Percentiles rank a stretch among this genome's conserved stretches.
phyloP scores from a whole-genome alignment of 306 rosid genomes.

The Trichosanthes cucumerina region DNA sequence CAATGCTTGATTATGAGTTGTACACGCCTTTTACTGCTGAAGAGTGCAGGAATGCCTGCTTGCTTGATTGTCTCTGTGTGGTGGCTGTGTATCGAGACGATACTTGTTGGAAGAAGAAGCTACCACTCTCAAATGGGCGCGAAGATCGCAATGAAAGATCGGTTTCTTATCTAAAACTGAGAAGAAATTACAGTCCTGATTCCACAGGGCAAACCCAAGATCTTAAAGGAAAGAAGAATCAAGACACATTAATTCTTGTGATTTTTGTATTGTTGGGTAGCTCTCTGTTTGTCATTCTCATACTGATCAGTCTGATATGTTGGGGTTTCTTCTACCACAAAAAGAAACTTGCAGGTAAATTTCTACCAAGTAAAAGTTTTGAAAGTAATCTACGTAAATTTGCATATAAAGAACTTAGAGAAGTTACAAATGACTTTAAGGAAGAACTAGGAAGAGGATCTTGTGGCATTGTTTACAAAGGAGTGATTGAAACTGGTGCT shows the following conservation, averaged over 20 bases:
- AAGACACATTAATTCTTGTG: background rate
- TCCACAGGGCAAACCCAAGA: background rate
- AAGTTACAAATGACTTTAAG: constrained; percentile 21
- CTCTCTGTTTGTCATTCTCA: background rate
- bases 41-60: background rate
- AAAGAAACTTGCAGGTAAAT: constrained; percentile 7
- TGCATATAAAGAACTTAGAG: constrained; percentile 20
- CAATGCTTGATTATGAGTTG: constrained; percentile 8
- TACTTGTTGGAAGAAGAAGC: constrained; percentile 34
- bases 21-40: constrained; percentile 4
- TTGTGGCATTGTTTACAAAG: constrained; percentile 31
- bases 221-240: constrained; percentile 7
- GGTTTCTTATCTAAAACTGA: background rate
- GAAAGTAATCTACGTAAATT: constrained; percentile 15
- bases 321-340: background rate
- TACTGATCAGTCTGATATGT: background rate
- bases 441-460: constrained; percentile 30
- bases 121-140: constrained; percentile 36
- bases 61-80: constrained; percentile 25
- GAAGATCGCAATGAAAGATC: background rate
- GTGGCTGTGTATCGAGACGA: constrained; percentile 11
- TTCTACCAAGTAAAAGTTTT: background rate
- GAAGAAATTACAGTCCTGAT: background rate
- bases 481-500: constrained; percentile 19
- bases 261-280: constrained; percentile 8